Conservation (phyloP, 306 rosid genomes). For the Lupinus albus region DNA sequence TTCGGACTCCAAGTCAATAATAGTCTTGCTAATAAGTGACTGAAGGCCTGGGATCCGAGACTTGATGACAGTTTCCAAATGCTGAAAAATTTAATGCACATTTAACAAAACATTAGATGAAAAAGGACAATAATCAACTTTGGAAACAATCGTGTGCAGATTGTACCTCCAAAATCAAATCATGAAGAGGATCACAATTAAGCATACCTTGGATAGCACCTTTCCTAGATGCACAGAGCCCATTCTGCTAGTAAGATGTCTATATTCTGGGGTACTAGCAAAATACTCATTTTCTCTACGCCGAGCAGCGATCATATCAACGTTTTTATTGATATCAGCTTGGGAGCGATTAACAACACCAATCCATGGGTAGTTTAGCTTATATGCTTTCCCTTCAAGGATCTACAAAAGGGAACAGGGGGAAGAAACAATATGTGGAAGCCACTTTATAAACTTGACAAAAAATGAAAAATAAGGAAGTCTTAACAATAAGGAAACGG, state of each 20-base stretch:
- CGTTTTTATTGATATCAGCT: constrained; percentile 92
- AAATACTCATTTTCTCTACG: constrained; percentile 90
- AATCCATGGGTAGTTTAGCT: constrained; percentile 92
- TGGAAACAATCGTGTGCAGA: not conserved
- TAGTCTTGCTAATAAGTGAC: constrained; percentile 86
- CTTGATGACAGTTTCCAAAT: constrained; percentile 94
- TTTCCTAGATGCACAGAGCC: constrained; percentile 97
- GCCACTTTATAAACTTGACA: constrained; percentile 15
- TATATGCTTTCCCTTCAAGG: constrained; percentile 78
- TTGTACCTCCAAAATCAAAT: constrained; percentile 13
- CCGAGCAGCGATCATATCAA: constrained; percentile 98
- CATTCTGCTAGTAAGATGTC: constrained; percentile 74
- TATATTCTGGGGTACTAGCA: constrained; percentile 66
- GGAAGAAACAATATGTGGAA: constrained; percentile 20
- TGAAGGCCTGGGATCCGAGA: constrained; percentile 95
- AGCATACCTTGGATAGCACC: constrained; percentile 84
- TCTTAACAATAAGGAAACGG: constrained; percentile 20
- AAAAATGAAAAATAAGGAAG: constrained; percentile 20
- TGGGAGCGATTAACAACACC: constrained; percentile 98
- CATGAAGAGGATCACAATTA: constrained; percentile 15
- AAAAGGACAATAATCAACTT: constrained; percentile 19
- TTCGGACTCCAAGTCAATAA: constrained; percentile 84
- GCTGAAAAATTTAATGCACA: constrained; percentile 55
- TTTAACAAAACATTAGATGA: not conserved
- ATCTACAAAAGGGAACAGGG: constrained; percentile 29